These are phyloP conservation scores for Isoetes engelmannii DNA, from an alignment of 83 land plant genomes.

Conservation along the genomic window DNA sequence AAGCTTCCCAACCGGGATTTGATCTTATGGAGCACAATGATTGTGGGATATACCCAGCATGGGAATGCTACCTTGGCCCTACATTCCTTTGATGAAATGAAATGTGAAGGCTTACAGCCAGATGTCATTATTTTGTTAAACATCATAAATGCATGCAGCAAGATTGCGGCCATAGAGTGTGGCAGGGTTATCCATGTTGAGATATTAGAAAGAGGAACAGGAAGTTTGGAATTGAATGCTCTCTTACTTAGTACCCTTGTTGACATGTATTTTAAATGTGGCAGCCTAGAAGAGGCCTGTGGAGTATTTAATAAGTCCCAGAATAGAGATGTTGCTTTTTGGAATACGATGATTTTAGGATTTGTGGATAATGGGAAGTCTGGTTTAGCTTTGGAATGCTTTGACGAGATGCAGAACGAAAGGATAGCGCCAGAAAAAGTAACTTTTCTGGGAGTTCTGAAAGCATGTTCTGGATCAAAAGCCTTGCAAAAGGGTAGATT, in stretches of 20 bases:
- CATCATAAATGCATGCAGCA: slow-evolving; percentile 42
- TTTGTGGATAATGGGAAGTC: slow-evolving; percentile 47
- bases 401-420: slow-evolving; percentile 28
- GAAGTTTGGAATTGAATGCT: slow-evolving; percentile 26
- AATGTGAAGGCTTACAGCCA: slow-evolving; percentile 10
- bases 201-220: slow-evolving; percentile 30
- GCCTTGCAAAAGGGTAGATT: slow-evolving; percentile 35
- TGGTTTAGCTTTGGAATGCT: slow-evolving; percentile 33
- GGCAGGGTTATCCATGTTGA: slow-evolving; percentile 40
- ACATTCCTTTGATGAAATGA: slow-evolving; percentile 35
- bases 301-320: slow-evolving; percentile 45
- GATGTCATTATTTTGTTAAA: slow-evolving; percentile 37
- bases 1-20: background rate
- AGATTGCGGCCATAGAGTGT: slow-evolving; percentile 11
- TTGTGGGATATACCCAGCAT: background rate
- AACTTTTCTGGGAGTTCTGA: slow-evolving; percentile 37
- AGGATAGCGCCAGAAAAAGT: slow-evolving; percentile 33
- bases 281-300: slow-evolving; percentile 33
- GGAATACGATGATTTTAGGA: slow-evolving; percentile 55
- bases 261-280: slow-evolving; percentile 44
- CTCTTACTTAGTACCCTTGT: slow-evolving; percentile 38
- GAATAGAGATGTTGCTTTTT: slow-evolving; percentile 28
- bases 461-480: slow-evolving; percentile 43
- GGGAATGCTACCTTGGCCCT: slow-evolving; percentile 16
- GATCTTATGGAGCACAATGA: slow-evolving; percentile 2